Evolutionary conservation across 1,139 yeast species (phyloP), one percentile per base, ranked within the genome.

Genomic region (Debaryomycetaceae sp.): DNA sequence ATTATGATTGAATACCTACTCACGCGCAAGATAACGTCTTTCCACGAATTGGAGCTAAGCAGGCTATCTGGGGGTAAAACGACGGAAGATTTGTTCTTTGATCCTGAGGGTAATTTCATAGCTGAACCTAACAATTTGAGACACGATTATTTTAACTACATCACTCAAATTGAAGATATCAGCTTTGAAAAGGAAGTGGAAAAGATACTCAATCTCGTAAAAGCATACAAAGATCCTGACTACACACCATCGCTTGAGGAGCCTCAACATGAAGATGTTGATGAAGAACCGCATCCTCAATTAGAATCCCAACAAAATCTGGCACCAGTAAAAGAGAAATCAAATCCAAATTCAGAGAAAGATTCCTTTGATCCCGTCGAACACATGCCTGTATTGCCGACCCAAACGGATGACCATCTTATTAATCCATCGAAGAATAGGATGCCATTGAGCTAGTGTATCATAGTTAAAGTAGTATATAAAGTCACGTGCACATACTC

Each of bases 31-130:
- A 36, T 59, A 5, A 70, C 77, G 2, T 52, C 47, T 5, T 53
- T 63, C 27, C 78, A 72, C 49, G 62, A 57, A 37, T 36, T 49
- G 8, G 76, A 73, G 47, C 58, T 67, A 49, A 42, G 46, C 22
- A 40, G 48, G 14, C 42, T 66, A 11, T 42, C 58, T 5, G 48
- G 46, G 5, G 56, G 51, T 2, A 43, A 51, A 17, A 47, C 51
- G 14, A 53, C 67, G 4, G 45, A 52, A 37, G 34, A 40, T 6
- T 42, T 60, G 14, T 46, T 59, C 7, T 52, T 60, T 22, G 49
- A 54, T 14, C 44, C 49, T 1, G 53, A 44, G n/a, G 29, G 24
- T 11, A 45, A 45, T 2, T 38, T 51, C 23, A 46, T 39, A 17
- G 42, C 42, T 20, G 35, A 42, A 22, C 55, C 56, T 29, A 47